These are phyloP conservation scores for Wickerhamiella kazuoi DNA, from an alignment of 805 yeast species.

Conservation along the genomic window DNA sequence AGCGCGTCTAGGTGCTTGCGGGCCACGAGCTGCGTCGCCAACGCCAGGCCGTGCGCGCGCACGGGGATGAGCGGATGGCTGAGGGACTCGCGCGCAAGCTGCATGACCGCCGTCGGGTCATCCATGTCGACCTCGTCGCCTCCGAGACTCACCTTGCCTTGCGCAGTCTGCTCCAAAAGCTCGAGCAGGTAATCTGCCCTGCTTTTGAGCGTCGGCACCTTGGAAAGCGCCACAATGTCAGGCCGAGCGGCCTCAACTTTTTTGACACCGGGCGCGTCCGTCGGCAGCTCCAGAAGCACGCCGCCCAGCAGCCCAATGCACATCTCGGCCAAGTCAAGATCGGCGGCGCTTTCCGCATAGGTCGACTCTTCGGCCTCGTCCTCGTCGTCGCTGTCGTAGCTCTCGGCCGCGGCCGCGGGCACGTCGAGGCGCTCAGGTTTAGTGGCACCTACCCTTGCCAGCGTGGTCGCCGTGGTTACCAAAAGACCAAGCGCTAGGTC, in stretches of 20 bases:
- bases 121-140: constrained; percentile 9
- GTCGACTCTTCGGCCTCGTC: constrained; percentile 18
- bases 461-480: constrained; percentile 18
- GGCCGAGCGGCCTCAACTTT: constrained; percentile 8
- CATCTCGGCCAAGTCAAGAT: constrained; percentile 18
- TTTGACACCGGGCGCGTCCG: constrained; percentile 5
- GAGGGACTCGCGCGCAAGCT: constrained; percentile 46
- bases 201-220: constrained; percentile 4
- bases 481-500: constrained; percentile 30
- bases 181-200: constrained; percentile 13
- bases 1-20: constrained; percentile 36
- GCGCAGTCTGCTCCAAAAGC: constrained; percentile 6
- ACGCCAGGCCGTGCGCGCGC: constrained; percentile 65
- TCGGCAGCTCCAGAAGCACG: constrained; percentile 16
- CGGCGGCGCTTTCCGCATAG: constrained; percentile 9
- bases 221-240: not conserved
- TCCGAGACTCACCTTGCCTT: constrained; percentile 4
- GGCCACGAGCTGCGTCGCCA: constrained; percentile 38
- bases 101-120: constrained; percentile 19
- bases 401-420: not conserved
- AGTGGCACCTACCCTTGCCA: constrained; percentile 5
- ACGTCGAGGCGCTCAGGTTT: not conserved
- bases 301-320: constrained; percentile 20
- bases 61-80: constrained; percentile 71
- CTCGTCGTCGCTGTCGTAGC: constrained; percentile 19